Conservation (phyloP, 129 eudicot genomes). For the Artemisia tridentata region DNA sequence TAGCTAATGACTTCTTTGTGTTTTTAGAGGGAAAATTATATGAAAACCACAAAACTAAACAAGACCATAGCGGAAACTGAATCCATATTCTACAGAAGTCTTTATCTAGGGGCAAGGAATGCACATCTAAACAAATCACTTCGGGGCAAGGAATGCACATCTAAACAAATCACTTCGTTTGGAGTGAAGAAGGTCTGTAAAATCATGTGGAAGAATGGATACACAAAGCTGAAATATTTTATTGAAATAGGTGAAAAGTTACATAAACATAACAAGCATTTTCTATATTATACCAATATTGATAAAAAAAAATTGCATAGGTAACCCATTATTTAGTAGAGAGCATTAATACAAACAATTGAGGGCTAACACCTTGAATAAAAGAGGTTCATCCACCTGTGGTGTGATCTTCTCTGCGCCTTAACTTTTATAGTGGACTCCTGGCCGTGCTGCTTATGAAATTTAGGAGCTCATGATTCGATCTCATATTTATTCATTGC, state of each 20-base stretch:
- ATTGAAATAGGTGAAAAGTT: neutral
- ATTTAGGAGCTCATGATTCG: neutral
- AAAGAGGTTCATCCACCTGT: neutral
- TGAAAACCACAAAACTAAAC: no score
- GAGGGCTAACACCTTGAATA: neutral
- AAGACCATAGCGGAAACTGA: no score
- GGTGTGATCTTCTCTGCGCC: neutral
- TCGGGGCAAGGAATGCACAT: no score
- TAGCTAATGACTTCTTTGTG: no score
- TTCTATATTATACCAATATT: neutral
- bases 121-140: no score
- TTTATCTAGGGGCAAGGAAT: no score
- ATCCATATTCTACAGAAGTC: no score
- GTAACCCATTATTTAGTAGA: neutral
- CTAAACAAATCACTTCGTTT: neutral
- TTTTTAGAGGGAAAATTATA: no score
- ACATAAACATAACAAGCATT: conserved; percentile 5
- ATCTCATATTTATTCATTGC: neutral
- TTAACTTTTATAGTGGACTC: neutral
- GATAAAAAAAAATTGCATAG: neutral
- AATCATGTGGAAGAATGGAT: neutral
- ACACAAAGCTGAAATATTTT: neutral
- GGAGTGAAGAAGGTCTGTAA: neutral
- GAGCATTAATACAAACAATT: neutral
- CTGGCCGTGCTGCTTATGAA: neutral